Conservation (phyloP, 257 asterid species). For the Paraleonurus japonicus region DNA sequence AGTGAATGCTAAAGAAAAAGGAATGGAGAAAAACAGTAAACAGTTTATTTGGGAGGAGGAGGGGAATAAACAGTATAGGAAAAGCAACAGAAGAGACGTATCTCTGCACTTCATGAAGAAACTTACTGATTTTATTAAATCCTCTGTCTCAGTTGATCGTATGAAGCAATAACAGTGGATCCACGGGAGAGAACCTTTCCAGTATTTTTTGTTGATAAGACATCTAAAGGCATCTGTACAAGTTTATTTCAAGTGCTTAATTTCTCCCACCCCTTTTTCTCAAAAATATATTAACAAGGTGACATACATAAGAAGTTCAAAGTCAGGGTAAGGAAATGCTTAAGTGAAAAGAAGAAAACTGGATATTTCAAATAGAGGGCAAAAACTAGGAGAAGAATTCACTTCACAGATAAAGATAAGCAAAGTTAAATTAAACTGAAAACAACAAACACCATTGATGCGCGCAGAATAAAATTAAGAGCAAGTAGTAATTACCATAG, state of each 20-base stretch:
- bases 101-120: constrained; percentile 8
- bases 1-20: not conserved
- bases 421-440: not conserved
- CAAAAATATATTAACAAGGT: not conserved
- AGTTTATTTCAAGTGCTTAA: constrained; percentile 14
- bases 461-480: not conserved
- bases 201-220: constrained; percentile 53
- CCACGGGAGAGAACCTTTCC: constrained; percentile 87
- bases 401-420: not conserved
- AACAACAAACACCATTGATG: not conserved
- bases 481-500: not conserved
- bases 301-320: not conserved
- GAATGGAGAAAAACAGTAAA: not conserved
- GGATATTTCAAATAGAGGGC: not conserved
- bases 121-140: constrained; percentile 59
- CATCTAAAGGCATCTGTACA: constrained; percentile 70
- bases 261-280: constrained; percentile 4
- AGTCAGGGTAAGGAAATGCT: not conserved
- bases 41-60: not conserved
- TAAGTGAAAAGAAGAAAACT: not conserved
- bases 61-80: not conserved
- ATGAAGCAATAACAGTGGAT: constrained; percentile 97
- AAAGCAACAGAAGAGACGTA: constrained; percentile 14
- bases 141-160: constrained; percentile 66
- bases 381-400: not conserved